phyloP scores from a whole-genome alignment of 129 eudicot genomes.

The Chrysanthemum seticuspe region DNA sequence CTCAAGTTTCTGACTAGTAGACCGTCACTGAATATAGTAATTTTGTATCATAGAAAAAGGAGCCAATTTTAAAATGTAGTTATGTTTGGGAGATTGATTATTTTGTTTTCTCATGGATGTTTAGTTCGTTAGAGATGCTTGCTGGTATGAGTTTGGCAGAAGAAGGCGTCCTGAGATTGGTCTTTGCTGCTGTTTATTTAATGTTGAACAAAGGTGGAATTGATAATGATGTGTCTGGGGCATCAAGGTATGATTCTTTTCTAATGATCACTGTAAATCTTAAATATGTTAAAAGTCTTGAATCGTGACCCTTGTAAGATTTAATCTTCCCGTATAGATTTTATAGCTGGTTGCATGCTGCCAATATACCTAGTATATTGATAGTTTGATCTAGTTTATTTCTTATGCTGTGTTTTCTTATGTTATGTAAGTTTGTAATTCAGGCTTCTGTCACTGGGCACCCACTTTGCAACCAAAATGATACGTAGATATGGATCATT shows the following conservation, averaged over 20 bases:
- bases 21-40: slow-evolving; percentile 2
- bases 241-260: slow-evolving; percentile 59
- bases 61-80: slow-evolving; percentile 21
- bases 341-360: too few species aligned
- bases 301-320: too few species aligned
- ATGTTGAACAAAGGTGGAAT: slow-evolving; percentile 60
- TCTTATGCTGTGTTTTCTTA: slow-evolving; percentile 17
- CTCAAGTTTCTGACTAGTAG: slow-evolving; percentile 12
- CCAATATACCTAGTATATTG: too few species aligned
- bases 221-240: slow-evolving; percentile 77
- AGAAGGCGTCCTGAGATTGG: slow-evolving; percentile 86
- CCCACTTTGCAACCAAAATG: slow-evolving; percentile 71
- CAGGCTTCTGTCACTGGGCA: slow-evolving; percentile 83
- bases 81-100: slow-evolving; percentile 26
- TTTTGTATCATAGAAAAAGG: not conserved
- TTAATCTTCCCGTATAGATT: too few species aligned
- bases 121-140: slow-evolving; percentile 90
- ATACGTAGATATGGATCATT: slow-evolving; percentile 68
- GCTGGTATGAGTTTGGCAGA: slow-evolving; percentile 70
- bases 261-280: slow-evolving; percentile 7
- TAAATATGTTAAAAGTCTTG: not conserved
- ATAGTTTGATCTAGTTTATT: slow-evolving; percentile 11
- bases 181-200: slow-evolving; percentile 77
- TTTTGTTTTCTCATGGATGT: slow-evolving; percentile 36
- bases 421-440: slow-evolving; percentile 31